phyloP scores from a whole-genome alignment of 208 protist species.

The Strigomonas culicis region DNA sequence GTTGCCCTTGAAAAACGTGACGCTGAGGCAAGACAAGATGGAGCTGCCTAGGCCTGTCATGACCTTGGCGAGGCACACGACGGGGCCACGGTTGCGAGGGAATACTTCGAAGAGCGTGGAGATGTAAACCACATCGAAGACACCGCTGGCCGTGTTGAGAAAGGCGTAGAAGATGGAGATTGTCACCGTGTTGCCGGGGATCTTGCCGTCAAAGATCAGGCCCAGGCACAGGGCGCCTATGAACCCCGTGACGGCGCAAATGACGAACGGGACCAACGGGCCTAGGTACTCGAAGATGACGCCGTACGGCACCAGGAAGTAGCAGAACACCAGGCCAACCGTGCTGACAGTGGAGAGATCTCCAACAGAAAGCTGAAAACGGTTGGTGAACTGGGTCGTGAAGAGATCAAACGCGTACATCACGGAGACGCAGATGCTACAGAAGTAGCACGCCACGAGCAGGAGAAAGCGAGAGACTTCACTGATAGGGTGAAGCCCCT shows the following conservation, averaged over 20 bases:
- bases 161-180: slow-evolving; percentile 63
- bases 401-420: slow-evolving; percentile 72
- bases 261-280: slow-evolving; percentile 35
- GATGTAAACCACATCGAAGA: slow-evolving; percentile 48
- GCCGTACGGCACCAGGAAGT: slow-evolving; percentile 62
- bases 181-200: slow-evolving; percentile 44
- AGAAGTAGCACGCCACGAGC: slow-evolving; percentile 65
- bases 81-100: slow-evolving; percentile 60
- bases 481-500: slow-evolving; percentile 36
- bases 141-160: slow-evolving; percentile 42
- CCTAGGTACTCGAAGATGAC: slow-evolving; percentile 53
- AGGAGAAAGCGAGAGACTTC: slow-evolving; percentile 55
- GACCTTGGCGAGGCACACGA: slow-evolving; percentile 66
- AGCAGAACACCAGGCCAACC: slow-evolving; percentile 68
- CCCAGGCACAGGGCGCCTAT: slow-evolving; percentile 39
- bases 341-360: slow-evolving; percentile 71
- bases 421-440: slow-evolving; percentile 55
- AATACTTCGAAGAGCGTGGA: slow-evolving; percentile 54
- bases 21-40: slow-evolving; percentile 34
- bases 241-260: slow-evolving; percentile 24
- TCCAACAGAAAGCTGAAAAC: slow-evolving; percentile 37
- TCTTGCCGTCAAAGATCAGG: slow-evolving; percentile 29
- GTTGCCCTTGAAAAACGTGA: slow-evolving; percentile 41
- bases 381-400: slow-evolving; percentile 30
- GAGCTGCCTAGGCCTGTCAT: slow-evolving; percentile 72